These are phyloP conservation scores for Fraxinus greggii DNA, from an alignment of 305 asterid genomes.

Conservation along the genomic window DNA sequence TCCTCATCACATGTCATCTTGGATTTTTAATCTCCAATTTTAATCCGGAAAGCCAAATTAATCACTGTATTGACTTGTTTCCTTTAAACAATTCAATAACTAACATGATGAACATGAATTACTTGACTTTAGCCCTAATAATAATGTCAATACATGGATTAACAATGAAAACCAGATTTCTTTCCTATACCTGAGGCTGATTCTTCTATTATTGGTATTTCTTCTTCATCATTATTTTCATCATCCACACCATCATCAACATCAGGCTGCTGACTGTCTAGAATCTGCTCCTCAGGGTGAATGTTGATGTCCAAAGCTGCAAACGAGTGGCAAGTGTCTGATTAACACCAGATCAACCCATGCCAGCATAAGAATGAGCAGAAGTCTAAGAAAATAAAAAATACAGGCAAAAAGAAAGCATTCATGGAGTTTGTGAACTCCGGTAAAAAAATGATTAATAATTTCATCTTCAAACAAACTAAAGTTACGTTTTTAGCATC, in stretches of 20 bases:
- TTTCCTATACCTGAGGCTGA: slow-evolving; percentile 58
- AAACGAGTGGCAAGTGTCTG: slow-evolving; percentile 93
- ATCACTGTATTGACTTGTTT: neutral
- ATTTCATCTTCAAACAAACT: neutral
- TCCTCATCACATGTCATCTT: neutral
- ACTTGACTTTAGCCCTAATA: neutral
- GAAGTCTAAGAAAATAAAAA: neutral
- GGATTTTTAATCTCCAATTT: neutral
- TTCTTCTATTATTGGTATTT: slow-evolving; percentile 73
- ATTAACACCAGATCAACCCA: slow-evolving; percentile 46
- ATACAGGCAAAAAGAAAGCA: no score
- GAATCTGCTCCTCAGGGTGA: slow-evolving; percentile 81
- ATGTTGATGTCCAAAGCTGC: slow-evolving; percentile 91
- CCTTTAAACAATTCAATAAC: neutral
- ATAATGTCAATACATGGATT: neutral
- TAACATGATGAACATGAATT: neutral
- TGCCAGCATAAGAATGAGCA: slow-evolving; percentile 26
- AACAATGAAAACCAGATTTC: neutral
- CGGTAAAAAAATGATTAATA: neutral
- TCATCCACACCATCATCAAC: slow-evolving; percentile 61
- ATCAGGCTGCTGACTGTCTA: slow-evolving; percentile 59
- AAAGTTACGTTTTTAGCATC: neutral
- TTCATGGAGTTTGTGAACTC: no score
- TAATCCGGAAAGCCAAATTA: neutral
- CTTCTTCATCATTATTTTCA: slow-evolving; percentile 74